phyloP scores from a whole-genome alignment of 257 asterid species.

The Oldenlandia corymbosa region DNA sequence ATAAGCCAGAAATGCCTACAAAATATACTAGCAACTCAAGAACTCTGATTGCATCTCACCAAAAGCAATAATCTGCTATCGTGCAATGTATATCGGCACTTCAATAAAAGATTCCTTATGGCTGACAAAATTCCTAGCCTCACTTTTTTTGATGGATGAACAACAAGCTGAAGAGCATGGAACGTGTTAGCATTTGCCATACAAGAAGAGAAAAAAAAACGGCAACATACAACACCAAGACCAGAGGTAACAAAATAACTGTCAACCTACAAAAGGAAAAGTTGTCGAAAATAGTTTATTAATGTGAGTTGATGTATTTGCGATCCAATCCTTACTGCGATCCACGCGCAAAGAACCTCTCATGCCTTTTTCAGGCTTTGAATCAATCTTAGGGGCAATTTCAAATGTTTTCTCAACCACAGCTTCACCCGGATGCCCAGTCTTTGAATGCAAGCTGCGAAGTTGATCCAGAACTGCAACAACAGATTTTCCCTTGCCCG shows the following conservation, averaged over 20 bases:
- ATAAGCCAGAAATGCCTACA: not conserved
- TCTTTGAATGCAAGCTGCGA: conserved; percentile 57
- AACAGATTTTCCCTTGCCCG: conserved; percentile 47
- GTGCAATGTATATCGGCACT: conserved; percentile 58
- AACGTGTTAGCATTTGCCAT: conserved; percentile 5
- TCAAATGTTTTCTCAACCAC: conserved; percentile 25
- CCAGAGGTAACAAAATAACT: conserved; percentile 10
- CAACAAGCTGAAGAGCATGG: conserved; percentile 55
- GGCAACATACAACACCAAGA: not conserved
- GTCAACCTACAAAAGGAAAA: conserved; percentile 71
- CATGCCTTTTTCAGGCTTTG: conserved; percentile 25
- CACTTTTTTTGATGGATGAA: conserved; percentile 73
- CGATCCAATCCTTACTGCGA: conserved; percentile 72
- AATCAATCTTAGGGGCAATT: conserved; percentile 21
- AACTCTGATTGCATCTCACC: conserved; percentile 67
- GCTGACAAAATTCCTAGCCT: conserved; percentile 64
- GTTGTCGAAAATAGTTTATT: conserved; percentile 74
- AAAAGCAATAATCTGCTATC: conserved; percentile 81
- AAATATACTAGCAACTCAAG: conserved; percentile 17
- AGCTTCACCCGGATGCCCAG: conserved; percentile 22
- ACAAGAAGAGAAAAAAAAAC: not conserved
- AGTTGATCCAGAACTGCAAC: conserved; percentile 62
- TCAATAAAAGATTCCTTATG: conserved; percentile 51
- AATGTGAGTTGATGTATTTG: conserved; percentile 55
- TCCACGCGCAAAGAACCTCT: conserved; percentile 52